A percentile compares a stretch with the other conserved stretches of the same genome.
phyloP scores from a whole-genome alignment of 169 alveolate genomes.

The Neospora caninum region DNA sequence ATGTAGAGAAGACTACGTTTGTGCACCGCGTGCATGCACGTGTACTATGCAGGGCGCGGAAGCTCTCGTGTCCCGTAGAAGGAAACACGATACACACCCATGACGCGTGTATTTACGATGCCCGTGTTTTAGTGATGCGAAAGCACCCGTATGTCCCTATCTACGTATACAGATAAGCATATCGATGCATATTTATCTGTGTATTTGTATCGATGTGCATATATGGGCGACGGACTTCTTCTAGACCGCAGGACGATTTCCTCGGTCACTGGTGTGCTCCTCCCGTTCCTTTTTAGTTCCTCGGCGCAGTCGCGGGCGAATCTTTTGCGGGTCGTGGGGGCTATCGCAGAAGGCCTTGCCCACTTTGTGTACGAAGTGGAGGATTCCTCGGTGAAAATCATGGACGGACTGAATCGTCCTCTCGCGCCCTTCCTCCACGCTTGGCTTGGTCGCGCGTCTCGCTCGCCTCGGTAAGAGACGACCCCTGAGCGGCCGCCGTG shows the following conservation, averaged over 20 bases:
- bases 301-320: neutral
- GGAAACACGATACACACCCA: neutral
- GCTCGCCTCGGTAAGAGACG: neutral
- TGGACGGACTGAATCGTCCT: neutral
- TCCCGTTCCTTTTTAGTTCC: neutral
- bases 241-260: too few relatives aligned
- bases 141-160: too few relatives aligned
- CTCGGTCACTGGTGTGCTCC: neutral
- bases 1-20: neutral
- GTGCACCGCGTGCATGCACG: neutral
- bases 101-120: neutral
- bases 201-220: neutral
- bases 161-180: neutral
- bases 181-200: neutral
- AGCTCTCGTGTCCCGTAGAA: neutral
- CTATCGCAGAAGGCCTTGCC: slow-evolving; percentile 3
- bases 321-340: neutral
- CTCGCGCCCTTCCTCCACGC: neutral
- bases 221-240: too few relatives aligned
- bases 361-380: neutral
- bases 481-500: neutral
- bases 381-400: neutral
- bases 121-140: neutral
- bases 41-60: neutral
- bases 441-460: neutral